Evolutionary conservation across 164 flowering plant genomes (phyloP), one percentile per base, ranked within the genome.

Genomic region (Magnolia kwangsiensis): DNA sequence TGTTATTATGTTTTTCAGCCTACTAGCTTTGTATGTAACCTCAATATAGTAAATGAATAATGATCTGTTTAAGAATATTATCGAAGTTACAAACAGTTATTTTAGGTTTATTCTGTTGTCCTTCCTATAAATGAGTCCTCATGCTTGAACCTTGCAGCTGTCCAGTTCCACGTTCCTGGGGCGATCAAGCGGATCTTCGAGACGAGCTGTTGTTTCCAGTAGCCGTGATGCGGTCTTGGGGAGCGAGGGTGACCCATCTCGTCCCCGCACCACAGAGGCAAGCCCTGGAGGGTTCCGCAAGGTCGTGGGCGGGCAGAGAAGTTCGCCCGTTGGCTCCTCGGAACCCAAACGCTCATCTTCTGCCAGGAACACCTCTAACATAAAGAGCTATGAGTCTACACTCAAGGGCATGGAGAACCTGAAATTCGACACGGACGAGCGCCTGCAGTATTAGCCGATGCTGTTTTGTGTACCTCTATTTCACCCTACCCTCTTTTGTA

Each of bases 381-480:
- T 74, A 18, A 92, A 83, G 84, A 92, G 84, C 78, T 91, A 87
- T 66, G 98, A 95, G 63, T 76, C 90, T 8, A 80, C 98, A 3
- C 87, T 93, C 27, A 93, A 85, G 81, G 98, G 98, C n/a, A 90
- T 95, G 11, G 96, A 93, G 81, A 69, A 81, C 73, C 86, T 95
- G 76, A 87, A 82, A 63, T 88, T 93, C 76, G 93, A 90, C 70
- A 85, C 74, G 71, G 93, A 90, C 55, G 94, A 93, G 79, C 87
- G 90, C 82, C 81, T 83, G 75, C 91, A 80, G 65, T 86, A 84
- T 72, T 88, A 77, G 77, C 23, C 71, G 68, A 23, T 63, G 8
- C 51, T 10, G 31, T 13, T 7, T 29, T 27, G 7, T 31, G 37
- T 18, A 29, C 71, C 31, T 29, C 80, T 55, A 37, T 71, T 23